Base-by-base conservation (phyloP, 169 alveolate genomes). In the Plasmodium cynomolgi region DNA sequence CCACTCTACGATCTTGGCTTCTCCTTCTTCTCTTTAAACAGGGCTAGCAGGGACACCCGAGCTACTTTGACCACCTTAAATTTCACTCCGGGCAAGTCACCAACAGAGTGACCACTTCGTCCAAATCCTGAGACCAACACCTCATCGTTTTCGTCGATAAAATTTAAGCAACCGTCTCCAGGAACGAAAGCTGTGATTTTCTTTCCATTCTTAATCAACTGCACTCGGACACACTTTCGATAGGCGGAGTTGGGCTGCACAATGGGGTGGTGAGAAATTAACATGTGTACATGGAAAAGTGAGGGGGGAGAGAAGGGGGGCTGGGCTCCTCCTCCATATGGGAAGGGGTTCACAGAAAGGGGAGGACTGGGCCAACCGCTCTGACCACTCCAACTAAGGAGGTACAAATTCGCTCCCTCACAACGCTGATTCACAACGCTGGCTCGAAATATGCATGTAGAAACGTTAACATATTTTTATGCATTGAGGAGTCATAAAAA, bases 41-140 rank as follows among this genome's bases (percentile, higher is more conserved):
- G 98, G 41, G 99, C 99, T 81, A 98, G 94, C 56, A 99, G 97
- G 37, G 99, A 98, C 50, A 97, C 99, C 56, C 99, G 99, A 26
- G 99, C 98, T 39, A 99, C 99, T 97, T 99, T 99, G 83, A 98
- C 99, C 73, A 99, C 99, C 98, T 99, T 99, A 98, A 99, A 99
- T 96, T 99, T 99, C 95, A 99, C 99, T 86, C 99, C 99, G 80
- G 99, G 99, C 95, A 99, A 96, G 97, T 99, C 99, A 86, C 99
- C 99, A 93, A 99, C 99, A 85, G 99, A 99, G 97, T 99, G 99
- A 80, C 99, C 99, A 88, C 98, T 96, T 95, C 99, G 99, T 86
- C 99, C 99, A 98, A 99, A 99, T 33, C 99, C 99, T 92, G 99
- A 99, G 50, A 99, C 99, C 81, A 99, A 98, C 47, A 98, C 99